phyloP scores from a whole-genome alignment of 768 basidiomycete genomes.

The Mycena metata region DNA sequence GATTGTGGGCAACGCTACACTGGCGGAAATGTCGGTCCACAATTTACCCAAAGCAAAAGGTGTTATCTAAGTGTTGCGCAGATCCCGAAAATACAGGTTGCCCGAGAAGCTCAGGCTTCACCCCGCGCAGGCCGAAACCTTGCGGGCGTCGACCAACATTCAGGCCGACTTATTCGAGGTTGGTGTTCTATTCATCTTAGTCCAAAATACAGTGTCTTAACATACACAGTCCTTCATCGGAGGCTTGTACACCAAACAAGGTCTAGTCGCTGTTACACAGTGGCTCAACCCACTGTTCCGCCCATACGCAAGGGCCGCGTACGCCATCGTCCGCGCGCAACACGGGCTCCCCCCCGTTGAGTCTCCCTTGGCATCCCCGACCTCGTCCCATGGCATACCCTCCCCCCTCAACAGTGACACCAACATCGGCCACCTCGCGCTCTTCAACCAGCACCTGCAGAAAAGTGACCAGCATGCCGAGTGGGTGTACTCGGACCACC shows the following conservation, averaged over 20 bases:
- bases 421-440: conserved; percentile 74
- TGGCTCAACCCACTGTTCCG: conserved; percentile 77
- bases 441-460: conserved; percentile 86
- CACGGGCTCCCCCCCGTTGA: conserved; percentile 71
- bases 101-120: conserved; percentile 75
- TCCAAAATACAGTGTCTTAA: background rate
- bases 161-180: conserved; percentile 92
- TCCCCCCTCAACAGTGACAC: conserved; percentile 38
- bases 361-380: conserved; percentile 41
- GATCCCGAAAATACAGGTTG: conserved; percentile 75
- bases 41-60: background rate
- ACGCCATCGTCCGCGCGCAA: conserved; percentile 72
- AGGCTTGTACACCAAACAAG: conserved; percentile 81
- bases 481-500: conserved; percentile 73
- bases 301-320: conserved; percentile 75
- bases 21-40: conserved; percentile 73
- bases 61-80: conserved; percentile 42
- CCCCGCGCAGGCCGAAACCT: conserved; percentile 78
- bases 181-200: conserved; percentile 26
- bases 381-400: conserved; percentile 32
- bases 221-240: conserved; percentile 77
- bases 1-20: conserved; percentile 79
- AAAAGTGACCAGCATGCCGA: conserved; percentile 69
- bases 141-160: conserved; percentile 76
- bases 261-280: conserved; percentile 63